Conservation (phyloP, 192 early-diverging fungal genomes). For the Anaeromyces robustus region DNA sequence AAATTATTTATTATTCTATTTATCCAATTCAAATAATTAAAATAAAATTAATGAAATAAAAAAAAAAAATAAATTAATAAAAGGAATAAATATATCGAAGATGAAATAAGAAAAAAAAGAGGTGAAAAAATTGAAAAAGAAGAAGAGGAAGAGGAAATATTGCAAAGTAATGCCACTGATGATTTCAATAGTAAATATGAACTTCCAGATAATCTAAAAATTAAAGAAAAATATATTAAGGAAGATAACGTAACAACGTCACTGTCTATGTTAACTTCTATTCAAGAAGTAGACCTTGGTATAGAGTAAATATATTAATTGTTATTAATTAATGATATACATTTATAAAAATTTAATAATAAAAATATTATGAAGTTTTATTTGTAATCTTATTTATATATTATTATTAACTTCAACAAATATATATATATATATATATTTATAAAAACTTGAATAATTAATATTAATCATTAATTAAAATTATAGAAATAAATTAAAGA, state of each 20-base stretch:
- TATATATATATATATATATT: too few species aligned
- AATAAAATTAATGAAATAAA: too few species aligned
- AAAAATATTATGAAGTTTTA: too few species aligned
- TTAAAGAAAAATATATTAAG: background rate
- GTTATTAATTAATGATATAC: too few species aligned
- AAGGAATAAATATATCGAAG: background rate
- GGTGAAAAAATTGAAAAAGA: background rate
- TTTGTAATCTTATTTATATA: too few species aligned
- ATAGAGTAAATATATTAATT: background rate
- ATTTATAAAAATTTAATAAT: too few species aligned
- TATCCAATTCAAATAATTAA: too few species aligned
- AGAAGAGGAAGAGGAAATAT: background rate
- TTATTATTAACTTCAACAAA: too few species aligned
- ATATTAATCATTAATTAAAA: background rate
- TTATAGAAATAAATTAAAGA: background rate
- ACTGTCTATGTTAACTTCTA: background rate
- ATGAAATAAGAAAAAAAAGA: background rate
- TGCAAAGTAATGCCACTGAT: background rate
- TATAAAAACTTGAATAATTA: too few species aligned
- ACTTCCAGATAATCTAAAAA: background rate
- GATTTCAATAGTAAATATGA: background rate
- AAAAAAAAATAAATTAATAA: too few species aligned
- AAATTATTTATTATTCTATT: too few species aligned
- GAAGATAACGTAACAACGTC: background rate
- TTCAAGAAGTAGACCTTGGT: background rate